Base-by-base conservation (phyloP, 371 early-diverging fungal species). In the Actinomortierella ambigua region DNA sequence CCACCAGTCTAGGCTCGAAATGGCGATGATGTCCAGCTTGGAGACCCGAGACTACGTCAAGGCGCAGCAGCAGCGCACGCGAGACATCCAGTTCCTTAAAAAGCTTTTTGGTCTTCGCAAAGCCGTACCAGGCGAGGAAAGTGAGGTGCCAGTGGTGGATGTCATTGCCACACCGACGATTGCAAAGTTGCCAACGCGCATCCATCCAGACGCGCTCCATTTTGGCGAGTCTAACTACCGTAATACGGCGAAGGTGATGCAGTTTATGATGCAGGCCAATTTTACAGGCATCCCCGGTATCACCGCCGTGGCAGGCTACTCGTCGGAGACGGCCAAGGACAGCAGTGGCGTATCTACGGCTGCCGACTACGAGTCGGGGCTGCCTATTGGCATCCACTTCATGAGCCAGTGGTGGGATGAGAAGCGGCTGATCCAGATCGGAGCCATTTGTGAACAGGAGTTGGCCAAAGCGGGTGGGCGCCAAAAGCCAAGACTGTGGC, bases 351-450 rank as follows among this genome's bases (percentile, higher is more conserved):
- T 34, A n/a, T n/a, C n/a, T n/a, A n/a, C n/a, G n/a, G n/a, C n/a
- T n/a, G 48, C 55, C 22, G 20, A 26, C 43, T 63, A 63, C 39
- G 69, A 69, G 17, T 56, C 82, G 2, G 84, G 82, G 8, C 63
- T 89, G 57, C 90, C 90, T 7, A 77, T 90, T 34, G 89, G 86
- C n/a, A 55, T 89, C 53, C 92, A 92, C 53, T 82, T 92, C 54
- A 85, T 87, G 81, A 82, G 82, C 5, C 75, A 81, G 55, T 92
- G 92, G 92, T 90, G 82, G 79, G 78, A 88, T 55, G 90, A 90
- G 67, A 86, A 81, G 43, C 52, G 82, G 17, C 65, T 89, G 17
- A 75, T 87, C 47, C 79, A 86, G 34, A 76, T 88, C 50, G 89
- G 85, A 7, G 81, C 73, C 50, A 75, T 82, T 0, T 78, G 81